phyloP scores from a whole-genome alignment of 1,284 basidiomycete species.

The Ceratobasidium sp. region DNA sequence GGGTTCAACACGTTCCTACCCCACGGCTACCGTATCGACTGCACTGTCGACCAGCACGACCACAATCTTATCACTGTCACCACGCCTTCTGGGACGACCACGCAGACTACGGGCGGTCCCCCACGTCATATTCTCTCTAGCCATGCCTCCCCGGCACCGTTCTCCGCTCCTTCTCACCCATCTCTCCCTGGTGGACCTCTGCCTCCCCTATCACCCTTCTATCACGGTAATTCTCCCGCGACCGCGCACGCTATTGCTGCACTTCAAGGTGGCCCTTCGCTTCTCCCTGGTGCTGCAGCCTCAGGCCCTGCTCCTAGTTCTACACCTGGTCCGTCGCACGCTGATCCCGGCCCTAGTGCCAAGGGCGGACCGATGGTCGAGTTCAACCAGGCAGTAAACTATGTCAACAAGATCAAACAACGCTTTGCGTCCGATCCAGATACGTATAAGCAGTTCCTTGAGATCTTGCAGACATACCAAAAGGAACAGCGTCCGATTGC shows the following conservation, averaged over 20 bases:
- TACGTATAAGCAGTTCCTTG: constrained; percentile 98
- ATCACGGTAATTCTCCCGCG: constrained; percentile 49
- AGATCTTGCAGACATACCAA: constrained; percentile 98
- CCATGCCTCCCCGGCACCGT: constrained; percentile 50
- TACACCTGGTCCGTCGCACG: constrained; percentile 50
- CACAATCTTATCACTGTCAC: constrained; percentile 94
- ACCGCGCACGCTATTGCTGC: constrained; percentile 47
- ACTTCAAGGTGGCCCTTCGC: constrained; percentile 51
- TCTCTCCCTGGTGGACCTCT: constrained; percentile 34
- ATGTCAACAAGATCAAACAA: constrained; percentile 98
- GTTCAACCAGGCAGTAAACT: constrained; percentile 98
- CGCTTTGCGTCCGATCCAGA: constrained; percentile 93
- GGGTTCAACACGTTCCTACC: constrained; percentile 99
- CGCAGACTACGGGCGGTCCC: constrained; percentile 61
- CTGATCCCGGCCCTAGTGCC: constrained; percentile 46
- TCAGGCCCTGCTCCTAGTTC: constrained; percentile 25
- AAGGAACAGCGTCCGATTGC: constrained; percentile 91
- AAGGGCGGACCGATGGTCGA: constrained; percentile 63
- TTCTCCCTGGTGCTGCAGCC: constrained; percentile 43
- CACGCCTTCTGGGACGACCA: constrained; percentile 88
- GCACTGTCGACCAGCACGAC: constrained; percentile 75
- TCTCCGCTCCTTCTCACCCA: constrained; percentile 48
- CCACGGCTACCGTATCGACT: constrained; percentile 96
- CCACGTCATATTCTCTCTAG: constrained; percentile 47
- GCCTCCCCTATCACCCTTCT: constrained; percentile 37